Percentiles rank a stretch among this genome's conserved stretches.
phyloP scores from a whole-genome alignment of 371 early-diverging fungal species.

The Rhizomucor miehei region DNA sequence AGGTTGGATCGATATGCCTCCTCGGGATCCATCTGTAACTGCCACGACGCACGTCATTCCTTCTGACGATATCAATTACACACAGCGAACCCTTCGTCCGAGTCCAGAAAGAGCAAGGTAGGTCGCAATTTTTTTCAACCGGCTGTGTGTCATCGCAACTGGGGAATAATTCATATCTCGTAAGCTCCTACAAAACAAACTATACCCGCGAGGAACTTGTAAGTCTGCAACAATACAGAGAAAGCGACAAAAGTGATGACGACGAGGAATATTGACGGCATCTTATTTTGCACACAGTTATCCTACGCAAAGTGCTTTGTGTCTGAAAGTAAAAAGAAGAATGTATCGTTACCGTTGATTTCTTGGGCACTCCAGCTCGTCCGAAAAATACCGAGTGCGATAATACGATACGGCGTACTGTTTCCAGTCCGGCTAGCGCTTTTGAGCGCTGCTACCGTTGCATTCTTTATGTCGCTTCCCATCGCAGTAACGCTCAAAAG shows the following conservation, averaged over 20 bases:
- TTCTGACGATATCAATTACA: no score
- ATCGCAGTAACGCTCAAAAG: slow-evolving; percentile 30
- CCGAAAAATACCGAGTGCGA: slow-evolving; percentile 20
- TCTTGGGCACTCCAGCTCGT: slow-evolving; percentile 3
- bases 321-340: slow-evolving; percentile 7
- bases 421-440: slow-evolving; percentile 27
- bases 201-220: slow-evolving; percentile 42
- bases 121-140: no score
- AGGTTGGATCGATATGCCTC: no score
- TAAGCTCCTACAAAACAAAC: slow-evolving; percentile 5
- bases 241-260: no score
- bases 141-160: no score
- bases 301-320: slow-evolving; percentile 36
- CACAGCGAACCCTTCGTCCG: no score
- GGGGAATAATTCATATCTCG: no score
- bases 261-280: no score
- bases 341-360: neutral
- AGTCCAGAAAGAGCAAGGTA: no score
- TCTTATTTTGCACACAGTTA: slow-evolving; percentile 13
- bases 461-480: slow-evolving; percentile 34
- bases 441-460: slow-evolving; percentile 26
- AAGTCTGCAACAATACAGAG: slow-evolving; percentile 3
- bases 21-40: no score
- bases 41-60: no score
- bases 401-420: slow-evolving; percentile 35